These are phyloP conservation scores for Hansenula sp. DNA, from an alignment of 1,139 yeast species.

Conservation along the genomic window DNA sequence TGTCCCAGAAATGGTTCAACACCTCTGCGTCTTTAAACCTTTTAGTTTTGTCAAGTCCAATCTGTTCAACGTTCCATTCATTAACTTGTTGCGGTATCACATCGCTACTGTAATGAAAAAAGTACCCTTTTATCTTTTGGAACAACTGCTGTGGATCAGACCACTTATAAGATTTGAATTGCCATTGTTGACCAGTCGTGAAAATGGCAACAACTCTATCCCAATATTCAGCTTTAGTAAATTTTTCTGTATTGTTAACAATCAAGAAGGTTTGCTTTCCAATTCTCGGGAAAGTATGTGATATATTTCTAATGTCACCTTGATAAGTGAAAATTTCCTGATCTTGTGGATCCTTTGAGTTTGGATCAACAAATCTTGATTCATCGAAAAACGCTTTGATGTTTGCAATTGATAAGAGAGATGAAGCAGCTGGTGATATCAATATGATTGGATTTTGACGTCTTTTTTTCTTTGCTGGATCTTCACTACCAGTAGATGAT, in stretches of 20 bases:
- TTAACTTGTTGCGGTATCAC: slow-evolving; percentile 68
- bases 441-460: slow-evolving; percentile 84
- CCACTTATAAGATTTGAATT: slow-evolving; percentile 83
- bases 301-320: slow-evolving; percentile 31
- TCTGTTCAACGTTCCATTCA: slow-evolving; percentile 84
- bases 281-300: slow-evolving; percentile 54
- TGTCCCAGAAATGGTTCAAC: slow-evolving; percentile 80
- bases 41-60: slow-evolving; percentile 75
- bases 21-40: slow-evolving; percentile 89
- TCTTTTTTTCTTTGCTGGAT: slow-evolving; percentile 13
- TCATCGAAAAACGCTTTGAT: slow-evolving; percentile 79
- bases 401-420: slow-evolving; percentile 76
- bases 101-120: slow-evolving; percentile 74
- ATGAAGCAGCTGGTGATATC: slow-evolving; percentile 92
- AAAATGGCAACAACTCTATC: slow-evolving; percentile 91
- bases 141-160: slow-evolving; percentile 76
- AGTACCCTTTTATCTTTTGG: slow-evolving; percentile 82
- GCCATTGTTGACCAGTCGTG: slow-evolving; percentile 98
- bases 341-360: slow-evolving; percentile 14
- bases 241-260: slow-evolving; percentile 84
- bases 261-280: slow-evolving; percentile 66
- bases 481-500: slow-evolving; percentile 8
- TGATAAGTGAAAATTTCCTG: slow-evolving; percentile 9
- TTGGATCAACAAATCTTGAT: slow-evolving; percentile 66
- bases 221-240: slow-evolving; percentile 96